Conservation (phyloP, 495 filamentous ascomycete genomes). For the Lasiosphaeris hirsuta region DNA sequence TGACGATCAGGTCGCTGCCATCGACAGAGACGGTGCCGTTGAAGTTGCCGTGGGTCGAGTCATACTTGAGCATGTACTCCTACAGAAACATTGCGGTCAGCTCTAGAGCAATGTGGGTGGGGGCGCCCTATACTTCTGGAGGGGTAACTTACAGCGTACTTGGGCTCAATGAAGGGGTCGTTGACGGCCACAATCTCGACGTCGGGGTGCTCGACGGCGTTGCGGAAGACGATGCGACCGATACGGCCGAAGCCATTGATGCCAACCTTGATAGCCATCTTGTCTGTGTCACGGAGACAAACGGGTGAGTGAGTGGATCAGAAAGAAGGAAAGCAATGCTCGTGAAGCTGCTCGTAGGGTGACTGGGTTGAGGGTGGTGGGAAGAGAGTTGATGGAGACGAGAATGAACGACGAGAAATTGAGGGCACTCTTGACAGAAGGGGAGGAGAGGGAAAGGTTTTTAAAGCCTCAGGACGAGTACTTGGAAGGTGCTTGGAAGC, state of each 20-base stretch:
- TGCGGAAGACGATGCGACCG: slow-evolving; percentile 80
- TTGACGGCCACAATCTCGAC: slow-evolving; percentile 94
- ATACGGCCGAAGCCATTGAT: slow-evolving; percentile 99
- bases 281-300: slow-evolving; percentile 22
- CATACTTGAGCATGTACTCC: slow-evolving; percentile 99
- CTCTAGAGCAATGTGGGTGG: not conserved
- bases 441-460: slow-evolving; percentile 28
- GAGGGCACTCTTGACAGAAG: slow-evolving; percentile 12
- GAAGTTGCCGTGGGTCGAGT: slow-evolving; percentile 94
- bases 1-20: slow-evolving; percentile 76
- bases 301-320: not conserved
- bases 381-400: slow-evolving; percentile 5
- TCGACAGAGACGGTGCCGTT: slow-evolving; percentile 80
- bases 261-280: slow-evolving; percentile 67
- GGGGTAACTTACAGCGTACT: slow-evolving; percentile 84
- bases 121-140: not conserved
- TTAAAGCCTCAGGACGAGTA: slow-evolving; percentile 18
- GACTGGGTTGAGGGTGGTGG: not conserved
- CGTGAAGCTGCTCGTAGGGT: not conserved
- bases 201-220: slow-evolving; percentile 77
- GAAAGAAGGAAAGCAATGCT: not conserved
- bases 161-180: slow-evolving; percentile 97
- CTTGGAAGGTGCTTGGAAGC: slow-evolving; percentile 12
- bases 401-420: slow-evolving; percentile 16
- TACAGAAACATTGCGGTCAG: slow-evolving; percentile 36